phyloP scores from a whole-genome alignment of 768 basidiomycete species.

The Cystobasidiopsis lactophilus region DNA sequence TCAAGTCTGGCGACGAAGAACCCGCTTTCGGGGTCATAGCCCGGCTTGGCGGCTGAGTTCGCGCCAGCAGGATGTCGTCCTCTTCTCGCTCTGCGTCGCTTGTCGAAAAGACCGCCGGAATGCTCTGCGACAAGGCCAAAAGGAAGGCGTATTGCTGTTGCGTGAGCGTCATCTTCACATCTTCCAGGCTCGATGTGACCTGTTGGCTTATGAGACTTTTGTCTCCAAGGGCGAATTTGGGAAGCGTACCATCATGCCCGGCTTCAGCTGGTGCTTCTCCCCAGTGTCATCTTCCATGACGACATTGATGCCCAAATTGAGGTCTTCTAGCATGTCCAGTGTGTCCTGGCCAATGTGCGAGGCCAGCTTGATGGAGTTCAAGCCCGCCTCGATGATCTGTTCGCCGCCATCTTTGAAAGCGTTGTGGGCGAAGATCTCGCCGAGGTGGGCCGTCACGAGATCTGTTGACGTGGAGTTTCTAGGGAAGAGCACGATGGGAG shows the following conservation, averaged over 20 bases:
- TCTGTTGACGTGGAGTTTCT: constrained; percentile 43
- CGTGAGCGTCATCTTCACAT: constrained; percentile 61
- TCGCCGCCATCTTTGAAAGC: constrained; percentile 32
- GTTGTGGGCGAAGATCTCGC: constrained; percentile 70
- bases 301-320: constrained; percentile 47
- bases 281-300: constrained; percentile 36
- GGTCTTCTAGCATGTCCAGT: constrained; percentile 81
- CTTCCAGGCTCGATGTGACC: constrained; percentile 54
- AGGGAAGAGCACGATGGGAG: constrained; percentile 79
- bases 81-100: constrained; percentile 28
- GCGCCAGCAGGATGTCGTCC: constrained; percentile 16
- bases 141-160: constrained; percentile 60
- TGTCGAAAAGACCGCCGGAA: constrained; percentile 41
- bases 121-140: constrained; percentile 41
- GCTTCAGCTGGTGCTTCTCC: constrained; percentile 32
- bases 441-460: constrained; percentile 55
- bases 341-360: constrained; percentile 40
- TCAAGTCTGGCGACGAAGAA: not conserved
- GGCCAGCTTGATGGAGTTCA: constrained; percentile 61
- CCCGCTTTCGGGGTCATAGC: not conserved
- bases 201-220: constrained; percentile 21
- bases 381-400: constrained; percentile 41
- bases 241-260: constrained; percentile 48
- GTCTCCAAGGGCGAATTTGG: not conserved
- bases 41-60: not conserved